phyloP scores from a whole-genome alignment of 495 filamentous ascomycete genomes.

The Cenococcum geophilum region DNA sequence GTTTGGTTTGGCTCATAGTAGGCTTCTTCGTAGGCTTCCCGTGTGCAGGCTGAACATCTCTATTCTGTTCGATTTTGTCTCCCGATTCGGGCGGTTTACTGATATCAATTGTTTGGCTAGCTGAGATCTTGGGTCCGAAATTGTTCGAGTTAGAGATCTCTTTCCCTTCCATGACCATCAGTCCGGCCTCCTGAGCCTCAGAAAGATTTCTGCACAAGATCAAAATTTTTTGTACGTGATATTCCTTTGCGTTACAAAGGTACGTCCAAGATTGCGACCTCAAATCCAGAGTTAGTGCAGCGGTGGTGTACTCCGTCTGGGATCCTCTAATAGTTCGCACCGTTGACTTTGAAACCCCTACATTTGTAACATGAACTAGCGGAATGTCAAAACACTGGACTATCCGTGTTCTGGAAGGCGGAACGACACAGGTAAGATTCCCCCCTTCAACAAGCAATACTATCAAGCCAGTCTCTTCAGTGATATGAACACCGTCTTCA shows the following conservation, averaged over 20 bases:
- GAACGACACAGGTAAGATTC: background rate
- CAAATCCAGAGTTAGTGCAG: slow-evolving; percentile 13
- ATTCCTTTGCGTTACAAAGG: slow-evolving; percentile 12
- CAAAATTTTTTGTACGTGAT: slow-evolving; percentile 7
- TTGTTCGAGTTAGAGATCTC: background rate
- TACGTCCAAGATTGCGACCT: slow-evolving; percentile 15
- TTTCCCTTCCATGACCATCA: slow-evolving; percentile 7
- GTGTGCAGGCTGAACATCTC: background rate
- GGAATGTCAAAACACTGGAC: slow-evolving; percentile 1
- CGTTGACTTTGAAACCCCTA: background rate
- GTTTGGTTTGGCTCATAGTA: background rate
- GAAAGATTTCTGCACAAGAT: slow-evolving; percentile 5
- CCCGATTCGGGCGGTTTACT: background rate
- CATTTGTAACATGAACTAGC: background rate
- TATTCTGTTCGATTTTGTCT: background rate
- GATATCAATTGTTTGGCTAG: background rate
- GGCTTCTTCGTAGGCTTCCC: background rate
- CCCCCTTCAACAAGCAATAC: background rate
- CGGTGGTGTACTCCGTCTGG: slow-evolving; percentile 9
- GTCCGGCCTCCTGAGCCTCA: slow-evolving; percentile 14
- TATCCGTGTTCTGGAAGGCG: background rate
- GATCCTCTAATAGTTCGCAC: slow-evolving; percentile 14
- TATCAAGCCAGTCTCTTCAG: background rate
- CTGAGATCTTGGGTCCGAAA: background rate
- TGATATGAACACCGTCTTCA: slow-evolving; percentile 15